A percentile compares a stretch with the other conserved stretches of the same genome.
Evolutionary conservation across 805 yeast species (phyloP).

Genomic region (Candida berthetii): DNA sequence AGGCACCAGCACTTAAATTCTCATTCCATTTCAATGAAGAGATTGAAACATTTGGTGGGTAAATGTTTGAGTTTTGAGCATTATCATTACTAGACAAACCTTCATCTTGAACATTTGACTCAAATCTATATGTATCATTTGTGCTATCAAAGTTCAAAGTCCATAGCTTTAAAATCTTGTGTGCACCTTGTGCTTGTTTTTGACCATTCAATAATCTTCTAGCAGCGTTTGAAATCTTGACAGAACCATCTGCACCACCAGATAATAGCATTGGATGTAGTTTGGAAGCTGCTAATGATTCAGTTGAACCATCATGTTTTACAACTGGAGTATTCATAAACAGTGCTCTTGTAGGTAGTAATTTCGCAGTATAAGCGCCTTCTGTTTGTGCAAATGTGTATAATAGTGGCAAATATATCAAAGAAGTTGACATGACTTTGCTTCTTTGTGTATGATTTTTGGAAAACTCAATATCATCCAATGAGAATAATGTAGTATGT

Average conservation of each 20-base stretch:
- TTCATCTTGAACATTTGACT: constrained; percentile 29
- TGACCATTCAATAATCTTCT: constrained; percentile 29
- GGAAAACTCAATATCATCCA: constrained; percentile 22
- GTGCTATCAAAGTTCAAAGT: constrained; percentile 33
- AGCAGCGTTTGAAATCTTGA: constrained; percentile 33
- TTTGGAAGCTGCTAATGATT: constrained; percentile 31
- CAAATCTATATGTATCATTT: constrained; percentile 33
- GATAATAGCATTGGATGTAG: constrained; percentile 40
- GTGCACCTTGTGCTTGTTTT: constrained; percentile 21
- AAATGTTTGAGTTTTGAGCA: constrained; percentile 22
- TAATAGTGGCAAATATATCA: constrained; percentile 24
- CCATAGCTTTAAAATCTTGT: constrained; percentile 26
- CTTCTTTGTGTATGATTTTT: constrained; percentile 22
- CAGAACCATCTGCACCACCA: constrained; percentile 45
- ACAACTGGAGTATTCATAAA: constrained; percentile 27
- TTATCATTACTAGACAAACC: constrained; percentile 22
- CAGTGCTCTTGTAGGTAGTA: constrained; percentile 29
- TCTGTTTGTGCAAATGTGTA: constrained; percentile 35
- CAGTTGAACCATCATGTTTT: constrained; percentile 33
- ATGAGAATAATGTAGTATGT: constrained; percentile 27
- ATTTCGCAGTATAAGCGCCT: constrained; percentile 30
- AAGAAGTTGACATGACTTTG: constrained; percentile 23
- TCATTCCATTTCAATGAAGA: constrained; percentile 56
- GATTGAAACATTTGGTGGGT: constrained; percentile 45
- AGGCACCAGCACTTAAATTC: constrained; percentile 32